Evolutionary conservation across 805 yeast genomes (phyloP).

Genomic region (Saturnispora kantuleensis): DNA sequence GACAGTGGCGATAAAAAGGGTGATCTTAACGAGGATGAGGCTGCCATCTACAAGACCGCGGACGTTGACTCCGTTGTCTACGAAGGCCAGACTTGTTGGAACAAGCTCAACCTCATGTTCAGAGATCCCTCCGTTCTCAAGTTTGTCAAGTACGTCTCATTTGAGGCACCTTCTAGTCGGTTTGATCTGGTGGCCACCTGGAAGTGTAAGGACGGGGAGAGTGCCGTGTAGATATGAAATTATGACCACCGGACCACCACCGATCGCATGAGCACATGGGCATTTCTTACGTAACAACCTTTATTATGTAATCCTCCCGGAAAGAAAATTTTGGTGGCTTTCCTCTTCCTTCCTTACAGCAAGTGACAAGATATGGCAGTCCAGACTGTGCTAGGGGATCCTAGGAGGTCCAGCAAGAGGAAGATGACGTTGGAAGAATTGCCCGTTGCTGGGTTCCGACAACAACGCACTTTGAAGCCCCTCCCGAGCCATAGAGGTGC

Average conservation of each 20-base stretch:
- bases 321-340: too few relatives aligned
- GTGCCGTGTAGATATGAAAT: too few relatives aligned
- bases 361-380: too few relatives aligned
- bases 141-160: slow-evolving; percentile 86
- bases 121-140: slow-evolving; percentile 83
- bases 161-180: slow-evolving; percentile 78
- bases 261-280: too few relatives aligned
- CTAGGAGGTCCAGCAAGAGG: too few relatives aligned
- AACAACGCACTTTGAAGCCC: background rate
- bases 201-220: slow-evolving; percentile 39
- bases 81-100: slow-evolving; percentile 79
- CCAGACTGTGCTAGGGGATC: too few relatives aligned
- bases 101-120: slow-evolving; percentile 62
- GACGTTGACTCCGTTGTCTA: slow-evolving; percentile 69
- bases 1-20: slow-evolving; percentile 8
- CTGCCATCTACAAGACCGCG: slow-evolving; percentile 68
- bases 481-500: background rate
- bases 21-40: slow-evolving; percentile 48
- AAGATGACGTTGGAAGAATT: background rate
- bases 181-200: slow-evolving; percentile 85
- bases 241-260: too few relatives aligned
- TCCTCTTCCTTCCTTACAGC: too few relatives aligned
- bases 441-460: background rate
- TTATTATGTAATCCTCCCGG: too few relatives aligned
- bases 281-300: too few relatives aligned